Conservation (phyloP, 805 yeast genomes). For the Zygosaccharomyces kombuchaensis region DNA sequence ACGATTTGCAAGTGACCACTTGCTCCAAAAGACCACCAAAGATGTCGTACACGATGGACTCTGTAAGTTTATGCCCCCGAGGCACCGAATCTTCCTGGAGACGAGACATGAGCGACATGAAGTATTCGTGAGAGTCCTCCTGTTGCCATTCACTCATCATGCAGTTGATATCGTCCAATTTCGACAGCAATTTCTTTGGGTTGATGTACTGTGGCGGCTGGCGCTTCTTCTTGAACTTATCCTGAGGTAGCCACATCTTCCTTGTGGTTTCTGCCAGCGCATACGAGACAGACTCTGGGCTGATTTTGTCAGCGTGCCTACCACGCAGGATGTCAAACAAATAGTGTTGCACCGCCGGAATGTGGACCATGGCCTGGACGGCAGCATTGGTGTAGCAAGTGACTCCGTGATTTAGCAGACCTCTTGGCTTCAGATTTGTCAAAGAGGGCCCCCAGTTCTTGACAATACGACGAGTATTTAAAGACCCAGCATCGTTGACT, state of each 20-base stretch:
- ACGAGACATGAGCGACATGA: constrained; percentile 83
- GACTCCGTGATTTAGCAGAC: constrained; percentile 86
- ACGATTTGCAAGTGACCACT: constrained; percentile 73
- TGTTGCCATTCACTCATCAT: constrained; percentile 98
- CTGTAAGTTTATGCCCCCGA: constrained; percentile 74
- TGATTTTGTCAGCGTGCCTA: constrained; percentile 44
- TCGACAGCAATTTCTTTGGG: constrained; percentile 67
- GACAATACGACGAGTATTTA: constrained; percentile 50
- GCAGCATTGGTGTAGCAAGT: constrained; percentile 97
- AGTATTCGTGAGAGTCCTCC: constrained; percentile 96
- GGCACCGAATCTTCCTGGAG: constrained; percentile 93
- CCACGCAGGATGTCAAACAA: constrained; percentile 59
- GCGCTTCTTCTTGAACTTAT: constrained; percentile 31
- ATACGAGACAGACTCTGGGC: constrained; percentile 56
- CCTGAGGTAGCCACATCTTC: constrained; percentile 63
- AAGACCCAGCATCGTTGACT: constrained; percentile 59
- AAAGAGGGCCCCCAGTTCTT: constrained; percentile 68
- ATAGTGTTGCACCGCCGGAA: constrained; percentile 87
- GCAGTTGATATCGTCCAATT: constrained; percentile 81
- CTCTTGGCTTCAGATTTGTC: constrained; percentile 47
- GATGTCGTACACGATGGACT: constrained; percentile 82
- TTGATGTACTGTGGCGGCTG: constrained; percentile 45
- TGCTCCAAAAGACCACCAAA: constrained; percentile 90
- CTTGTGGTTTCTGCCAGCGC: constrained; percentile 63
- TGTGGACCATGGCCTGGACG: constrained; percentile 82